Evolutionary conservation across 2,329 filamentous ascomycete species (phyloP).

Genomic region (Alternaria solani): DNA sequence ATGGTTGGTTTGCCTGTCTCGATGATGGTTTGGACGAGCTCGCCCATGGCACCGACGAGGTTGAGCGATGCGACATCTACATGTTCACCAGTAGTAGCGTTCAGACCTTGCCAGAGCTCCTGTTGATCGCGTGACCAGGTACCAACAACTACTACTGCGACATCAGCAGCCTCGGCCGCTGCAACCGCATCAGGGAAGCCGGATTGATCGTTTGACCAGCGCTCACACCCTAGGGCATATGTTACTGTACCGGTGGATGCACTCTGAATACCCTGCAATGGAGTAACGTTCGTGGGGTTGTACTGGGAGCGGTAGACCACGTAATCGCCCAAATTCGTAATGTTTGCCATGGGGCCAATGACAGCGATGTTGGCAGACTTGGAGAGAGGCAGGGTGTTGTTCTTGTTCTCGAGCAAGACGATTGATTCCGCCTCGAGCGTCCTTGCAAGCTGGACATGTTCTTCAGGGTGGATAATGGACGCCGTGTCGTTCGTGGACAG

Average conservation of each 20-base stretch:
- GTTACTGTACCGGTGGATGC: slow-evolving; percentile 66
- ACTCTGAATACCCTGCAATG: slow-evolving; percentile 72
- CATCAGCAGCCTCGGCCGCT: slow-evolving; percentile 71
- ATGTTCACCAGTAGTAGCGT: slow-evolving; percentile 78
- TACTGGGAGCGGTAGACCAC: slow-evolving; percentile 71
- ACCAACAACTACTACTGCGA: slow-evolving; percentile 76
- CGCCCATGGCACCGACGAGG: slow-evolving; percentile 74
- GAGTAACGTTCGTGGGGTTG: slow-evolving; percentile 67
- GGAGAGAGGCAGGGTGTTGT: slow-evolving; percentile 67
- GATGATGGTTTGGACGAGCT: slow-evolving; percentile 71
- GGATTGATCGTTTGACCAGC: slow-evolving; percentile 74
- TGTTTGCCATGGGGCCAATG: slow-evolving; percentile 74
- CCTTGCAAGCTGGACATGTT: slow-evolving; percentile 67
- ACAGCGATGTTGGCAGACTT: slow-evolving; percentile 75
- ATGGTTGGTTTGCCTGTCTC: slow-evolving; percentile 72
- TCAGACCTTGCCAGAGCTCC: slow-evolving; percentile 74
- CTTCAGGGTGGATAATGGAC: slow-evolving; percentile 68
- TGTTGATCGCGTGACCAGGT: slow-evolving; percentile 78
- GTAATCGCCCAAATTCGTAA: slow-evolving; percentile 73
- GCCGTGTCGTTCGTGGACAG: slow-evolving; percentile 64
- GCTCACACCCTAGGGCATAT: slow-evolving; percentile 74
- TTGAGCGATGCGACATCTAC: slow-evolving; percentile 70
- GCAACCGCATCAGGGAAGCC: slow-evolving; percentile 72
- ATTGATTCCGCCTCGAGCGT: slow-evolving; percentile 73
- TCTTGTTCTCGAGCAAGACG: slow-evolving; percentile 77